Percentiles rank a stretch among this genome's conserved stretches.
Conservation (phyloP, 169 alveolate genomes). For the Fabrea salina region DNA sequence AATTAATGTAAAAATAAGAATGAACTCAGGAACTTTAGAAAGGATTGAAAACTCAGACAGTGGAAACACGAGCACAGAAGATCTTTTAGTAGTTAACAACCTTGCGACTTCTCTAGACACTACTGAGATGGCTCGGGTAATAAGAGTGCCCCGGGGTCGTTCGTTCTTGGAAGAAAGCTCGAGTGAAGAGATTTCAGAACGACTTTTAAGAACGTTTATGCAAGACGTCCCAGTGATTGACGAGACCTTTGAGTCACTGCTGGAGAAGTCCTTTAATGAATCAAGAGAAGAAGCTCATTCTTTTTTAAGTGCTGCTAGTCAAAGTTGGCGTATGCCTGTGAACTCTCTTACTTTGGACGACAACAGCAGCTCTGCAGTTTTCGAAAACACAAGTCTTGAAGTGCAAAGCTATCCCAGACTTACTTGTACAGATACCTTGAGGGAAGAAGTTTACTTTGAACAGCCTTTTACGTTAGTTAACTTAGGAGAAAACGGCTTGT, state of each 20-base stretch:
- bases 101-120: constrained; percentile 14
- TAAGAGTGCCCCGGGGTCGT: not conserved
- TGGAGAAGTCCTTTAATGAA: constrained; percentile 21
- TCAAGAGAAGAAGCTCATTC: not conserved
- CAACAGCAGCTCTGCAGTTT: not conserved
- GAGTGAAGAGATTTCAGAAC: constrained; percentile 21
- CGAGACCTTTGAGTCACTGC: constrained; percentile 10
- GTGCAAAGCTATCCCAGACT: not conserved
- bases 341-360: not conserved
- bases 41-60: constrained; percentile 12
- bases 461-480: constrained; percentile 11
- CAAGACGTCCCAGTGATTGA: constrained; percentile 8
- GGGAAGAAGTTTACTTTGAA: constrained; percentile 28
- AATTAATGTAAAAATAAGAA: no score
- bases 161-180: constrained; percentile 28
- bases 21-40: not conserved
- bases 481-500: not conserved
- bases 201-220: not conserved
- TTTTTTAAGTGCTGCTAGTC: not conserved
- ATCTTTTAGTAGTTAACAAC: not conserved
- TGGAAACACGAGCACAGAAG: constrained; percentile 22
- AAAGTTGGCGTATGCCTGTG: constrained; percentile 2
- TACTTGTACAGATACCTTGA: not conserved
- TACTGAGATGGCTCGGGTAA: constrained; percentile 3
- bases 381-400: not conserved